Evolutionary conservation across 23 red algal species (phyloP).

Genomic region (Cyanidioschyzon merolae): DNA sequence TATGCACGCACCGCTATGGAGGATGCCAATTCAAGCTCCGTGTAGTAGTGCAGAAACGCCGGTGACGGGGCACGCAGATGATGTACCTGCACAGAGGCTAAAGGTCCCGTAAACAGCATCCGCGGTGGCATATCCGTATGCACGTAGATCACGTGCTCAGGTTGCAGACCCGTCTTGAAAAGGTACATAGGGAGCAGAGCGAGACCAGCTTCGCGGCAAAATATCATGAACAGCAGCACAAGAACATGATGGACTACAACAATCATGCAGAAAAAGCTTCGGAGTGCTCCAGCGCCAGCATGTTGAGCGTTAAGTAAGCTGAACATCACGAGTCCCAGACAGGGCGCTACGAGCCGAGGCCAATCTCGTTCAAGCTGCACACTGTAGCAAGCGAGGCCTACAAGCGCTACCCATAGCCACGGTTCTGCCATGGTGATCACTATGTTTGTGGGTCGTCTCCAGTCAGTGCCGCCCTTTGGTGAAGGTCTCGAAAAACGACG

Average conservation of each 20-base stretch:
- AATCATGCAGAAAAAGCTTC: neutral
- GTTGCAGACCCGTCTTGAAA: neutral
- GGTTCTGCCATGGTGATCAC: too few relatives aligned
- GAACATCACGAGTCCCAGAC: neutral
- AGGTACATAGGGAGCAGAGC: neutral
- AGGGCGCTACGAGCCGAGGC: neutral
- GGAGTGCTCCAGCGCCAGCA: neutral
- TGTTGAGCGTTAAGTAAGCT: neutral
- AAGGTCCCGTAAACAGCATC: neutral
- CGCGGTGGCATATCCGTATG: conserved; percentile 4
- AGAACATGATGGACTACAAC: neutral
- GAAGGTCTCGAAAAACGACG: too few relatives aligned
- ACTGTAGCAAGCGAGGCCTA: neutral
- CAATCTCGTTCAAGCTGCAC: neutral
- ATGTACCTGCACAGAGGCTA: neutral
- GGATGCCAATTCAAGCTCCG: too few relatives aligned
- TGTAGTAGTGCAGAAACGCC: neutral
- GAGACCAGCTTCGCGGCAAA: conserved; percentile 2
- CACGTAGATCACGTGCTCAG: neutral
- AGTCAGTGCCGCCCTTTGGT: too few relatives aligned
- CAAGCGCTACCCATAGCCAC: neutral
- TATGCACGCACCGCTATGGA: too few relatives aligned
- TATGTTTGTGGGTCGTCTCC: too few relatives aligned
- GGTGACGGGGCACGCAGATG: neutral
- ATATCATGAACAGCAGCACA: neutral